Evolutionary conservation across 169 alveolate genomes (phyloP), one percentile per base, ranked within the genome.

Genomic region (Plasmodium relictum): DNA sequence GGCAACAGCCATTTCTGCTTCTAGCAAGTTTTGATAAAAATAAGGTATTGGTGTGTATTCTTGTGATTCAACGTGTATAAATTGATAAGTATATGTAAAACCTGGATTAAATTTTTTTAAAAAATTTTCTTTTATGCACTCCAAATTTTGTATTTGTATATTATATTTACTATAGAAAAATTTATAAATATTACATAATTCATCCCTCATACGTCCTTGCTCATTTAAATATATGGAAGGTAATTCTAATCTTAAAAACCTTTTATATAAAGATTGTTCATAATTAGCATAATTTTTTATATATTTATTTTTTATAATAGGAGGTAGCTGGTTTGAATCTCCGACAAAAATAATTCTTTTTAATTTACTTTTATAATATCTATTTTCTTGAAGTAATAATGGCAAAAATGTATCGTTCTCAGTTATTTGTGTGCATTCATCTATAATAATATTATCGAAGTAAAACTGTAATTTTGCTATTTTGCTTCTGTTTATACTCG

Each of bases 271-370:
- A 24, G 98, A 95, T 89, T 96, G 97, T 76, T 96, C 97, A 88
- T 95, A 92, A 54, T 93, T 94, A 48, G 96, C 94, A 93, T 88
- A 95, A 58, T 91, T 91, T 76, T 94, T 78, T 16, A 95, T 88
- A 39, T 93, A 88, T 68, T 95, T 93, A 83, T 96, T 95, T 92
- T 97, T 96, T 44, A 97, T 97, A 37, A 97, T 96, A 5, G 99
- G 99, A 0, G 98, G 98, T 69, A 97, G 93, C 89, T 97, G 99
- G 85, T 94, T 95, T 86, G 96, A 97, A 89, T 97, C 99, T 4
- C 99, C 99, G 18, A 97, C 93, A 78, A 97, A 94, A 61, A 97
- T 94, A 65, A 97, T 94, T 48, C 99, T 88, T 78, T 96, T 96
- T 90, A 92, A 93, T 73, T 94, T 95, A 68, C 88, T 96, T 69